Evolutionary conservation across 345 rosid species (phyloP).

Genomic region (Psidium friedrichsthalianum): DNA sequence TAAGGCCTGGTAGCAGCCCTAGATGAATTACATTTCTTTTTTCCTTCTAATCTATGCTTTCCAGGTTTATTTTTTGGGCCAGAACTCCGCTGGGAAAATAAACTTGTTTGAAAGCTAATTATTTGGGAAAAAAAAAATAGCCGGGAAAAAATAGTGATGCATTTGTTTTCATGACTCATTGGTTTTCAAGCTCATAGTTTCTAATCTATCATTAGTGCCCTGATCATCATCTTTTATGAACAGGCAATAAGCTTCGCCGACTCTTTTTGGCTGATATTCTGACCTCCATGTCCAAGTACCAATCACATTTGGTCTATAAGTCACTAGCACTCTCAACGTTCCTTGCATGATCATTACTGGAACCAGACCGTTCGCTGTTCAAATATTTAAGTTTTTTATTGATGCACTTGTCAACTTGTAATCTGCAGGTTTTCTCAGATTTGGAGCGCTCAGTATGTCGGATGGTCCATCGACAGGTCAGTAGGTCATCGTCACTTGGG

Average conservation of each 20-base stretch:
- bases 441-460: constrained; percentile 92
- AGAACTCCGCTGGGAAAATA: background rate
- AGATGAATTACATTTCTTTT: background rate
- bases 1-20: background rate
- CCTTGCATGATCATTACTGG: background rate
- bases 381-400: background rate
- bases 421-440: constrained; percentile 80
- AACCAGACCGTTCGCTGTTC: background rate
- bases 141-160: background rate
- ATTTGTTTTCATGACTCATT: background rate
- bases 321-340: background rate
- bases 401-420: background rate
- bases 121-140: background rate
- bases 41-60: background rate
- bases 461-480: constrained; percentile 89
- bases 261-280: constrained; percentile 89
- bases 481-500: constrained; percentile 5
- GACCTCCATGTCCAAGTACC: constrained; percentile 90
- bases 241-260: constrained; percentile 85
- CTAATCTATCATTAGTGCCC: background rate
- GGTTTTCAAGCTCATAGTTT: background rate
- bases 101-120: background rate
- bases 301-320: background rate
- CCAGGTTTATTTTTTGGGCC: background rate
- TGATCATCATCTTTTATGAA: background rate